Base-by-base conservation (phyloP, 805 yeast genomes). In the Candida cerambycidarum region DNA sequence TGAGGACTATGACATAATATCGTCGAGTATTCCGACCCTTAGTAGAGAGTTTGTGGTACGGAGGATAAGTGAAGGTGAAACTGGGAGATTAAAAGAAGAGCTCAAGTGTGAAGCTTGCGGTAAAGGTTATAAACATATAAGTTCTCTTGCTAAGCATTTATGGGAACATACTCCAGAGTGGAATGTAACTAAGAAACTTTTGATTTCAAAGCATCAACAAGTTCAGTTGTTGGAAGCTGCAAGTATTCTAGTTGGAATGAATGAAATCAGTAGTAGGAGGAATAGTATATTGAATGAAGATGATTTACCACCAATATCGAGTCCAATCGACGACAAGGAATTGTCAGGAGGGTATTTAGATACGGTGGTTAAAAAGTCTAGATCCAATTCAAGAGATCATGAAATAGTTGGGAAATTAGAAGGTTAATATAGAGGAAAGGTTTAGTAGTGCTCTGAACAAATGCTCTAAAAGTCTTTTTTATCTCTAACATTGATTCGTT, bases 161-260 rank as follows among this genome's bases (percentile, higher is more conserved):
- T 88, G 96, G 96, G 96, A 88, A 58, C 96, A 88, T 61, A 88
- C 96, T 0, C 95, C 96, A 0, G 96, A 89, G 58, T 88, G 96
- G 96, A 85, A 81, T 55, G 83, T 83, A 59, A 89, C 96, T 3
- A 83, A 86, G 52, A 85, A 85, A 59, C 68, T 88, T 41, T 69
- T 84, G 28, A 86, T 89, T 28, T 82, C 88, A n/a, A 86, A 86
- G 61, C 95, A 86, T 63, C 95, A 86, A 62, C 95, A 86, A 59
- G 95, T 87, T 12, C 95, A 86, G 63, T 69, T 86, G 29, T 69
- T 86, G 39, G 95, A 82, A 56, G 88, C 87, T 23, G 89, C 88
- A 4, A 78, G 85, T 39, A 85, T 86, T 35, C 69, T 86, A 38
- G 89, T 87, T 35, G 82, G 86, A 14, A 81, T 85, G 88, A 47